Conservation (phyloP, 306 rosid genomes). For the Hippophae gyantsensis region DNA sequence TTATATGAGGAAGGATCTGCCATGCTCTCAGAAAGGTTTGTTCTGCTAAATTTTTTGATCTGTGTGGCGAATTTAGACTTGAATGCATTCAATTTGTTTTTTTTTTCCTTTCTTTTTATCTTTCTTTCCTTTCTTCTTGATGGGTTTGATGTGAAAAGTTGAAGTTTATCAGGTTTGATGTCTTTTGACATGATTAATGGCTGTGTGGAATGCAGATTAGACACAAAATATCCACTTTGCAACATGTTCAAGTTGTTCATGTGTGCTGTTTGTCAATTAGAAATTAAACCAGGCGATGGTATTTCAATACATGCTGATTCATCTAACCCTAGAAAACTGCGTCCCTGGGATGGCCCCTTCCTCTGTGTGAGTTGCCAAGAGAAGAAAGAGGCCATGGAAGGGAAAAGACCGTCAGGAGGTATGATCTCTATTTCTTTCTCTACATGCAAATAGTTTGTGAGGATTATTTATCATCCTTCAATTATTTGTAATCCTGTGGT, state of each 20-base stretch:
- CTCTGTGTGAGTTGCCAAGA: conserved; percentile 91
- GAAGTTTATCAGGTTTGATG: too few relatives aligned
- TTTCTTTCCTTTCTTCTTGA: neutral
- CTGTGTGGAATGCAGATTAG: conserved; percentile 64
- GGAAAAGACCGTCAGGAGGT: conserved; percentile 66
- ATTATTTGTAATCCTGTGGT: conserved; percentile 18
- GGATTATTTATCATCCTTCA: conserved; percentile 1
- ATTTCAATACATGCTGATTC: conserved; percentile 71
- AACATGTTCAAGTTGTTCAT: conserved; percentile 94
- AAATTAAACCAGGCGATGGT: conserved; percentile 92
- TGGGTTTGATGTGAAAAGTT: too few relatives aligned
- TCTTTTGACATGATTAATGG: conserved; percentile 20
- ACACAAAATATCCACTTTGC: conserved; percentile 86
- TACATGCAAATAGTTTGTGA: neutral
- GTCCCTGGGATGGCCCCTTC: conserved; percentile 99
- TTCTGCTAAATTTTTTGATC: conserved; percentile 3
- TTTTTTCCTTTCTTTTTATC: neutral
- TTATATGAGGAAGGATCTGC: conserved; percentile 96
- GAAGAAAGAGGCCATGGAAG: conserved; percentile 99
- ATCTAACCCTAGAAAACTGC: conserved; percentile 46
- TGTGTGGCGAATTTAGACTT: too few relatives aligned
- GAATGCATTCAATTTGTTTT: too few relatives aligned
- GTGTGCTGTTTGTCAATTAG: conserved; percentile 94
- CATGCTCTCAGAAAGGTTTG: conserved; percentile 85
- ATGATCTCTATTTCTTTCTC: conserved; percentile 15